Base-by-base conservation (phyloP, 2,329 filamentous ascomycete genomes). In the Fusarium sterilihyphosum region DNA sequence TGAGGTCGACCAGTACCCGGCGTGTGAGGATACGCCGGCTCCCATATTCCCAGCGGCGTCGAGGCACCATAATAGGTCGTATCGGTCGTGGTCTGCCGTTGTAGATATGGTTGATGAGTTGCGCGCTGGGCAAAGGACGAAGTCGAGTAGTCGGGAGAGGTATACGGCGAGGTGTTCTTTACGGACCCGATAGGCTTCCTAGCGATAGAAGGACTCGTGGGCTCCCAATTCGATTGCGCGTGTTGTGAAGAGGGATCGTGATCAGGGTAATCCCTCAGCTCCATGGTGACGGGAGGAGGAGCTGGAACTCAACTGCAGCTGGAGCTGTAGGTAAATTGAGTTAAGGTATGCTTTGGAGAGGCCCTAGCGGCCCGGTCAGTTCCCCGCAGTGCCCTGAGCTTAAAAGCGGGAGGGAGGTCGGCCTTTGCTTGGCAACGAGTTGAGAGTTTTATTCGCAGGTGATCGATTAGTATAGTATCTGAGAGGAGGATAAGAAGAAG, bases 31-130 rank as follows among this genome's bases (percentile, higher is more conserved):
- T 37, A 40, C 12, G 46, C 33, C 3, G 73, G 73, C 26, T 75
- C 73, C 65, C 70, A 73, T 50, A 75, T 75, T 9, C 73, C 73
- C 53, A 75, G 37, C 11, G 73, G 73, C 14, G 73, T 73, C 10
- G 73, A 61, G 20, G 65, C 41, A 29, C 70, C 73, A 53, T 73
- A 71, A 41, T 72, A 74, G 33, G 65, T n/a, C 11, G 69, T 61
- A n/a, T 74, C 72, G 44, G 54, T 62, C 37, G 61, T 60, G 26
- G 53, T 56, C 11, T 73, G 73, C n/a, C 70, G 69, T 8, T 65
- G 65, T 20, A 75, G 60, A 41, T 66, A 70, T 8, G 67, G 58
- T 7, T 61, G 62, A 14, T 61, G 49, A 37, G 44, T 40, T 43
- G 65, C 49, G 37, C 72, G 73, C 47, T 70, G 62, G 18, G 68